Conservation (phyloP, 2,329 filamentous ascomycete species). For the Colletotrichum tofieldiae region DNA sequence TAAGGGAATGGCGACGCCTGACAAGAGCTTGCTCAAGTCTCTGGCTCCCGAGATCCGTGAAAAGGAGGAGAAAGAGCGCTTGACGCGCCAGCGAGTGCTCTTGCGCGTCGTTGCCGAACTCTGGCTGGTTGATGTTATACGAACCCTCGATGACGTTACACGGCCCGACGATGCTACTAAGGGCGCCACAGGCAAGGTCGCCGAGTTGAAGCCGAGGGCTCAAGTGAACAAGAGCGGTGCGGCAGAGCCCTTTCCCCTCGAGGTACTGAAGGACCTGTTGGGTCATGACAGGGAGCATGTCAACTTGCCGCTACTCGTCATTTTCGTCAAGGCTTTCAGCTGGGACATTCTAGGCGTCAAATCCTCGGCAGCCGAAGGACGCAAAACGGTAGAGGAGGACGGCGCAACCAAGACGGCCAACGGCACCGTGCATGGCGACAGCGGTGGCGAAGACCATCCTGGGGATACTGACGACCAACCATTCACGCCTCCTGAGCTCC, state of each 20-base stretch:
- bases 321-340: slow-evolving; percentile 95
- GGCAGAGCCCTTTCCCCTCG: slow-evolving; percentile 93
- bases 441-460: slow-evolving; percentile 32
- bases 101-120: slow-evolving; percentile 94
- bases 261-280: slow-evolving; percentile 97
- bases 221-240: slow-evolving; percentile 74
- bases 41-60: slow-evolving; percentile 87
- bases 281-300: slow-evolving; percentile 93
- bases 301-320: slow-evolving; percentile 91
- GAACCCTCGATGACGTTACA: slow-evolving; percentile 80
- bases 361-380: slow-evolving; percentile 79
- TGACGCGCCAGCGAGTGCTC: slow-evolving; percentile 87
- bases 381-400: slow-evolving; percentile 88
- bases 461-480: slow-evolving; percentile 73
- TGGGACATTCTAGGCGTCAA: slow-evolving; percentile 95
- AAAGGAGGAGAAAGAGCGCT: slow-evolving; percentile 94
- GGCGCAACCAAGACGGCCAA: slow-evolving; percentile 71
- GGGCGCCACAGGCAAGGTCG: slow-evolving; percentile 74
- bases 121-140: slow-evolving; percentile 92
- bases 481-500: slow-evolving; percentile 82
- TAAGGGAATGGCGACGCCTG: slow-evolving; percentile 90
- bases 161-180: slow-evolving; percentile 76
- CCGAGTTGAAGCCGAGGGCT: slow-evolving; percentile 70
- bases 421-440: slow-evolving; percentile 21
- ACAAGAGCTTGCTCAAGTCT: slow-evolving; percentile 85